Conservation (phyloP, 441 rosid species). For the Gossypium schwendimanii region DNA sequence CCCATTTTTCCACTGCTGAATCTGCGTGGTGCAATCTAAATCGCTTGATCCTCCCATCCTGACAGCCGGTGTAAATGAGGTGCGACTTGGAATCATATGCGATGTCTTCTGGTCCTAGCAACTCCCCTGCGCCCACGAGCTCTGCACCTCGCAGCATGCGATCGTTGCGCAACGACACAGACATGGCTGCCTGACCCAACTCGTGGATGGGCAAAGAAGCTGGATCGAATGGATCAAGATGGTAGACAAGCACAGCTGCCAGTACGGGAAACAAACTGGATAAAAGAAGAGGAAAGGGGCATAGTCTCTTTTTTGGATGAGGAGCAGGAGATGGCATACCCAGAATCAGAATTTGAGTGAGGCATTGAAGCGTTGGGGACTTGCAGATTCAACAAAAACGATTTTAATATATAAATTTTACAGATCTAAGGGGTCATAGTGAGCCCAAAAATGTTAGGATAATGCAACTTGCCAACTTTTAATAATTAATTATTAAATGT, state of each 20-base stretch:
- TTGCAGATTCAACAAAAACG: not conserved
- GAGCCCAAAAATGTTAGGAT: not conserved
- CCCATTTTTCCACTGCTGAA: slow-evolving; percentile 46
- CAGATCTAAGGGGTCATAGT: not conserved
- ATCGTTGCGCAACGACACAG: slow-evolving; percentile 12
- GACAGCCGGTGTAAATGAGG: slow-evolving; percentile 40
- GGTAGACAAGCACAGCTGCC: slow-evolving; percentile 29
- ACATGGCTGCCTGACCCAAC: slow-evolving; percentile 14
- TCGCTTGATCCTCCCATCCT: slow-evolving; percentile 60
- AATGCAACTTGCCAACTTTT: not conserved
- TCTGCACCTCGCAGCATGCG: slow-evolving; percentile 33
- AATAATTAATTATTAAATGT: too few relatives aligned
- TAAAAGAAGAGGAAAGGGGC: slow-evolving; percentile 9
- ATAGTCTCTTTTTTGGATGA: not conserved
- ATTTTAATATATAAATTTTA: not conserved
- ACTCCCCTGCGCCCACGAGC: slow-evolving; percentile 27
- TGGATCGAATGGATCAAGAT: slow-evolving; percentile 53
- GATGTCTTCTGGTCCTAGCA: slow-evolving; percentile 43
- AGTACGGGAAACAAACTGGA: slow-evolving; percentile 20
- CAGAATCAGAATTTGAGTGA: not conserved
- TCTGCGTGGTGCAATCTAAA: slow-evolving; percentile 30
- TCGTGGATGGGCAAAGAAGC: slow-evolving; percentile 45
- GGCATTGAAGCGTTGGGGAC: not conserved
- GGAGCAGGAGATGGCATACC: not conserved
- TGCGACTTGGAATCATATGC: slow-evolving; percentile 25